Evolutionary conservation across 2,329 filamentous ascomycete genomes (phyloP).

Genomic region (Blumeriella jaapii): DNA sequence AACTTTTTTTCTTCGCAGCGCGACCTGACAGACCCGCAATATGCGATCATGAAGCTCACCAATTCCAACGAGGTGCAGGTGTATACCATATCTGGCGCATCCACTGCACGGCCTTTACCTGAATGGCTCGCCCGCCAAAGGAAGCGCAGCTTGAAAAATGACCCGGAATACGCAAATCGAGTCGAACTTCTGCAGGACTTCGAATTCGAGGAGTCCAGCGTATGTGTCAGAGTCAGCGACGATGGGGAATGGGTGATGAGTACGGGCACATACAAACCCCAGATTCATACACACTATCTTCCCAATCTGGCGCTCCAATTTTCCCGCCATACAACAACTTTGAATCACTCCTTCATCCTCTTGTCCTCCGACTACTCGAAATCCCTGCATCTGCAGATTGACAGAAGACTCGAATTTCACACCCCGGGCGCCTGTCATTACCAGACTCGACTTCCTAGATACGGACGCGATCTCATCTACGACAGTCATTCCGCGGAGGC

Average conservation of each 20-base stretch:
- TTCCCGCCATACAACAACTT: conserved; percentile 77
- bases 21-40: too few relatives aligned
- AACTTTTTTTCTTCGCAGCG: conserved; percentile 3
- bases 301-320: conserved; percentile 90
- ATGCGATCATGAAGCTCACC: conserved; percentile 63
- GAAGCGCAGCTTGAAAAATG: conserved; percentile 85
- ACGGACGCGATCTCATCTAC: conserved; percentile 82
- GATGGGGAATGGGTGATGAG: conserved; percentile 98
- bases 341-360: conserved; percentile 85
- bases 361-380: conserved; percentile 89
- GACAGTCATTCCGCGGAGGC: conserved; percentile 74
- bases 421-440: conserved; percentile 82
- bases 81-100: conserved; percentile 89
- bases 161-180: conserved; percentile 84
- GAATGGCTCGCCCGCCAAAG: conserved; percentile 89
- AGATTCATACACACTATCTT: conserved; percentile 93
- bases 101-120: conserved; percentile 75
- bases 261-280: conserved; percentile 65
- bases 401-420: conserved; percentile 87
- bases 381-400: conserved; percentile 83
- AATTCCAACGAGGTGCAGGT: conserved; percentile 77
- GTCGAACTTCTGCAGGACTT: conserved; percentile 96
- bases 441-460: conserved; percentile 77
- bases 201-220: conserved; percentile 91
- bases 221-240: conserved; percentile 79